Base-by-base conservation (phyloP, 163 green algal genomes). In the Coccomyxa subellipsoidea region DNA sequence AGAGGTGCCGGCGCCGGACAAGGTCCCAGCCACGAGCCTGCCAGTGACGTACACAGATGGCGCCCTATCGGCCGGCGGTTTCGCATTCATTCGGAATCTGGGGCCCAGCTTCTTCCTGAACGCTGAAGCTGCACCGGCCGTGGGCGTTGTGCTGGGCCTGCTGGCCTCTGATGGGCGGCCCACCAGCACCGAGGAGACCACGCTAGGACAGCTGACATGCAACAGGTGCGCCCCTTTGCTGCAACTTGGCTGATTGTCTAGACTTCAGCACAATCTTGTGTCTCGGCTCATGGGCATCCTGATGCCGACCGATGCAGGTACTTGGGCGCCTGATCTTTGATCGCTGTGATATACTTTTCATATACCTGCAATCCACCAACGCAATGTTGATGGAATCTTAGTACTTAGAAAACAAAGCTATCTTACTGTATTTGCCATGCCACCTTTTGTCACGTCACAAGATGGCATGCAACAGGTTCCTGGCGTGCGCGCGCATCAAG, bases 401-500 rank as follows among this genome's bases (percentile, higher is more conserved):
- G n/a, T n/a, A n/a, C n/a, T n/a, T n/a, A n/a, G n/a, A n/a, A n/a
- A n/a, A n/a, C n/a, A n/a, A n/a, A n/a, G n/a, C n/a, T n/a, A n/a
- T n/a, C n/a, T n/a, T n/a, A n/a, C n/a, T n/a, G n/a, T n/a, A n/a
- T n/a, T n/a, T n/a, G n/a, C n/a, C n/a, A n/a, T n/a, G n/a, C n/a
- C n/a, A n/a, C 27, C 29, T 73, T 1, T 35, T 73, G 66, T 23
- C 27, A 37, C 10, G 1, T 4, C 29, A 35, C 21, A 35, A 35
- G 29, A 18, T n/a, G 66, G 29, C 29, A 34, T 9, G 27, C 2
- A 23, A 37, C 69, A 78, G 79, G 31, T 83, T 83, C 31, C 66
- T 80, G 31, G 71, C 70, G 9, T 84, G 39, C 31, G 80, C 80
- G 6, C 29, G 71, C 31, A 84, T 76, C 38, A 84, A 84, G 47